These are phyloP conservation scores for Areca catechu DNA, from an alignment of 176 grass and related monocot genomes.

Conservation along the genomic window DNA sequence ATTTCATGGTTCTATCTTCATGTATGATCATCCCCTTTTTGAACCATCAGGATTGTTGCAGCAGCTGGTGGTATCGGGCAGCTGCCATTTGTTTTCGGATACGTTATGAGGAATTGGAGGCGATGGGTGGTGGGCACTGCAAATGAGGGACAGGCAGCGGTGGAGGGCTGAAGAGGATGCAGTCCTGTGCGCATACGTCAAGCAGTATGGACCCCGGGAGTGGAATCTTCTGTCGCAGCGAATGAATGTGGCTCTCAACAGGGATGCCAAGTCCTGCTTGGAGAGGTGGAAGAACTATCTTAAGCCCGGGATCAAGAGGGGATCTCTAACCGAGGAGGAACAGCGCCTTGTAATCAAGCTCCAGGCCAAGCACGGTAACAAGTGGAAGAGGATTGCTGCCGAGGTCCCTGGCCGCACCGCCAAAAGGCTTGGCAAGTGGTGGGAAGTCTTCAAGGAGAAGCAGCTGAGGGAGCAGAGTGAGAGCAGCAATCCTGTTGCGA, in stretches of 20 bases:
- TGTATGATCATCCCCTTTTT: not conserved
- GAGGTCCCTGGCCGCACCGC: constrained; percentile 83
- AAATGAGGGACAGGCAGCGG: constrained; percentile 95
- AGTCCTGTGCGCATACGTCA: constrained; percentile 73
- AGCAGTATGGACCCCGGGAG: constrained; percentile 76
- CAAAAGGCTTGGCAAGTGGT: constrained; percentile 96
- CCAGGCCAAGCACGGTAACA: constrained; percentile 98
- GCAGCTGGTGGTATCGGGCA: too few relatives aligned
- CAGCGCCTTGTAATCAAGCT: constrained; percentile 75
- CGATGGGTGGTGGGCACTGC: constrained; percentile 53
- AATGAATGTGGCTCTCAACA: constrained; percentile 63
- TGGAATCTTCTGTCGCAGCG: constrained; percentile 92
- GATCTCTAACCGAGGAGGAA: constrained; percentile 84
- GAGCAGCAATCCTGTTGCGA: constrained; percentile 28
- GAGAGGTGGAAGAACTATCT: constrained; percentile 99
- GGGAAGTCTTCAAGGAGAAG: constrained; percentile 99
- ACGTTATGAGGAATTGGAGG: constrained; percentile 40
- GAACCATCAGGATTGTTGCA: too few relatives aligned
- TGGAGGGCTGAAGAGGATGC: constrained; percentile 97
- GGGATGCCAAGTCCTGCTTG: constrained; percentile 93
- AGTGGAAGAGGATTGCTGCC: constrained; percentile 98
- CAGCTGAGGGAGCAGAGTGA: constrained; percentile 67
- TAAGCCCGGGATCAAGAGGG: constrained; percentile 79
- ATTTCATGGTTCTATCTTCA: too few relatives aligned
- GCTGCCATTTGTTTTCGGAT: not conserved